Conservation (phyloP, 164 flowering plant species). For the Annona cherimola region DNA sequence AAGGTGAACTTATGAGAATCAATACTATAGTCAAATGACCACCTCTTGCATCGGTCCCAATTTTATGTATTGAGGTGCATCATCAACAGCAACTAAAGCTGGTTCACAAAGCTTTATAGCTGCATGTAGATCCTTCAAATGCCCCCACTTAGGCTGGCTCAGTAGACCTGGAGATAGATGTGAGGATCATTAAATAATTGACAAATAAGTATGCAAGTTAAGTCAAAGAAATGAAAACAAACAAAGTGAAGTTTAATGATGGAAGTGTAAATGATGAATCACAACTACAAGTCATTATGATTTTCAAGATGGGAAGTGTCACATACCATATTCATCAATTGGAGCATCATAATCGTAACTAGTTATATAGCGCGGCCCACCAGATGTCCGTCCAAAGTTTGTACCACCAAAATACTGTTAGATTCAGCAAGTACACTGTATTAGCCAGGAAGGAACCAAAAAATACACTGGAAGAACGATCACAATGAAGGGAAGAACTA, state of each 20-base stretch:
- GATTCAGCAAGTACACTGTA: slow-evolving; percentile 4
- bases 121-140: slow-evolving; percentile 86
- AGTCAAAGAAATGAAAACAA: neutral
- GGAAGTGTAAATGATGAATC: neutral
- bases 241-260: neutral
- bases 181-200: neutral
- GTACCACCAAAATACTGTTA: slow-evolving; percentile 93
- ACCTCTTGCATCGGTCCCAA: slow-evolving; percentile 93
- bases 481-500: neutral
- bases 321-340: slow-evolving; percentile 90
- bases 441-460: neutral
- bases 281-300: neutral
- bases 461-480: neutral
- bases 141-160: slow-evolving; percentile 97
- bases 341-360: slow-evolving; percentile 99
- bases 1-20: neutral
- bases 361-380: slow-evolving; percentile 82
- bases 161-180: slow-evolving; percentile 45
- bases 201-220: neutral
- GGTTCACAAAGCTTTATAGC: slow-evolving; percentile 92
- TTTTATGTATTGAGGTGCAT: slow-evolving; percentile 53
- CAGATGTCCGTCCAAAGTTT: slow-evolving; percentile 87
- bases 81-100: slow-evolving; percentile 71
- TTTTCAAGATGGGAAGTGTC: slow-evolving; percentile 1
- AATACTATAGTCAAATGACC: slow-evolving; percentile 3